Base-by-base conservation (phyloP, 2,329 filamentous ascomycete genomes). In the Xylaria sp. region DNA sequence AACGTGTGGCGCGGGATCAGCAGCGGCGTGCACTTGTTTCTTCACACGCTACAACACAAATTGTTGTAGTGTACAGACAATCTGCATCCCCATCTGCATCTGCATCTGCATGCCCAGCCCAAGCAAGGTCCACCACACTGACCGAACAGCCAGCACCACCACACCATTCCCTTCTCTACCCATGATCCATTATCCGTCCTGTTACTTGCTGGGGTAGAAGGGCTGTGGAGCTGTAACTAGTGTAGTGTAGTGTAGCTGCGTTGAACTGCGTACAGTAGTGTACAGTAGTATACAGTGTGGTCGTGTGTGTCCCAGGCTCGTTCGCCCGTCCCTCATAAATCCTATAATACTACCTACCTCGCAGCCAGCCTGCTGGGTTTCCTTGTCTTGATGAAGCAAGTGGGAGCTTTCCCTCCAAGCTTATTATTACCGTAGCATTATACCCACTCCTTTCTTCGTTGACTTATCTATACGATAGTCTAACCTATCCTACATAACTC, bases 1-100 rank as follows among this genome's bases (percentile, higher is more conserved):
- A 68, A 55, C 61, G 66, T 65, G 65, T 70, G 65, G 68, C 65
- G 64, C 53, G 51, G 47, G 68, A 70, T 70, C 68, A 60, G 61
- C 61, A 57, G 27, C 65, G 59, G n/a, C 23, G 51, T 69, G 57
- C 32, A 4, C 55, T 50, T 42, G 29, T 63, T 60, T 64, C 40
- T 32, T 48, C 21, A 53, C 65, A 53, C 65, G 25, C 23, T 59
- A 53, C 60, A 61, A 65, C 51, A 59, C 65, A 61, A 64, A 62
- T 65, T 40, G 32, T 35, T 9, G 32, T 35, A 10, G 32, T 44
- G 40, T 42, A 60, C 40, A 48, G 51, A 60, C 29, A 63, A 42
- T 65, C 62, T 66, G 69, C 65, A 69, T 66, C 57, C 32, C 27
- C 48, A 27, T 16, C 50, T 48, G n/a, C 25, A 10, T 18, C 40